Percentiles rank a stretch among this genome's conserved stretches.
phyloP scores from a whole-genome alignment of 345 rosid genomes.

The Laguncularia racemosa region DNA sequence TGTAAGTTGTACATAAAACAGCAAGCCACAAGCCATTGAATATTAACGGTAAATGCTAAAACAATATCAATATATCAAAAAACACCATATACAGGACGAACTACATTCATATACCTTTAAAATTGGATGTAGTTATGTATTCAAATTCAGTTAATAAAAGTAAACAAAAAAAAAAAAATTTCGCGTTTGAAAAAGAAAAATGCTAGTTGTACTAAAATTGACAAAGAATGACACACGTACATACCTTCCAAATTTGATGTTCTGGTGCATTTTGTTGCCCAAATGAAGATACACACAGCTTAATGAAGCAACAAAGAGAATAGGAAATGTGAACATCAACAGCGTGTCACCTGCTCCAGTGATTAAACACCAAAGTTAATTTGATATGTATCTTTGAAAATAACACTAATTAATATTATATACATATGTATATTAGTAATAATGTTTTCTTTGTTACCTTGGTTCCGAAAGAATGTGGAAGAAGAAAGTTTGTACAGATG shows the following conservation, averaged over 20 bases:
- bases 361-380: background rate
- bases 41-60: no score
- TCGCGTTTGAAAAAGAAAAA: no score
- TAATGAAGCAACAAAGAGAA: conserved; percentile 47
- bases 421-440: no score
- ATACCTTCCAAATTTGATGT: conserved; percentile 17
- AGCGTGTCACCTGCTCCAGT: conserved; percentile 32
- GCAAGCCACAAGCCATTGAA: no score
- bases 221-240: no score
- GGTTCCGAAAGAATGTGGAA: conserved; percentile 46
- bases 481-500: conserved; percentile 22
- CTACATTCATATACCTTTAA: no score
- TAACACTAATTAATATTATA: background rate
- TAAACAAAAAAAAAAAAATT: no score
- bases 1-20: no score
- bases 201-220: background rate
- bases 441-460: conserved; percentile 29
- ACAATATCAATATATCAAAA: no score
- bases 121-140: no score
- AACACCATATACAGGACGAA: no score
- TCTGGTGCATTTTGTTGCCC: conserved; percentile 18
- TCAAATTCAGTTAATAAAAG: no score
- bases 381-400: background rate
- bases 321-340: conserved; percentile 49
- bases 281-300: conserved; percentile 57